Evolutionary conservation across 2,329 filamentous ascomycete species (phyloP).

Genomic region (Ceratocystis colombiana): DNA sequence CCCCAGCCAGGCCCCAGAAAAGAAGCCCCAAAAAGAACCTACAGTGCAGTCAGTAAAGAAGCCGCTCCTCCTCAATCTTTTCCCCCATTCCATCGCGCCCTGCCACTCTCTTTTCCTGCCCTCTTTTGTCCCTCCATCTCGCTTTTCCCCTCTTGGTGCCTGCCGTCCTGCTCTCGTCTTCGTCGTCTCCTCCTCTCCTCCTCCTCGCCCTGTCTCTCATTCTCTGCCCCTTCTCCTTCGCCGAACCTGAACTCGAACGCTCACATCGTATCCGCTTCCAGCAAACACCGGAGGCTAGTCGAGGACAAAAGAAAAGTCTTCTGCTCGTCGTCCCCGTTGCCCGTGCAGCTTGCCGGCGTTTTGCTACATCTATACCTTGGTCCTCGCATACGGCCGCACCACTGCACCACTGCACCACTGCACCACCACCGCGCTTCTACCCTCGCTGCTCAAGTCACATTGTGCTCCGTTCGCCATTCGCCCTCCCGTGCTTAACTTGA

Average conservation of each 20-base stretch:
- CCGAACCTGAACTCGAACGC: neutral
- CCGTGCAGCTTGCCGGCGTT: neutral
- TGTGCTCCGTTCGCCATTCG: neutral
- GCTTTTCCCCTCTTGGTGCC: neutral
- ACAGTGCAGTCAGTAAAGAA: neutral
- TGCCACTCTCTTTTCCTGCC: constrained; percentile 10
- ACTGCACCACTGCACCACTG: neutral
- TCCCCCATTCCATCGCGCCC: constrained; percentile 11
- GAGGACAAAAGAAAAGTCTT: neutral
- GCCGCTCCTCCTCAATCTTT: constrained; percentile 7
- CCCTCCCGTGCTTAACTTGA: neutral
- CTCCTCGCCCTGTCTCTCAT: neutral
- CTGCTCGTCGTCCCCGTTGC: neutral
- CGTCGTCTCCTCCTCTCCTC: neutral
- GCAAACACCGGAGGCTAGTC: neutral
- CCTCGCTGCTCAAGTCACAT: neutral
- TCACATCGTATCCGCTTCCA: neutral
- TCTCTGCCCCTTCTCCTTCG: neutral
- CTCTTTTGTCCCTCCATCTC: constrained; percentile 3
- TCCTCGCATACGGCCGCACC: neutral
- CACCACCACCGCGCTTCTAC: too few species aligned
- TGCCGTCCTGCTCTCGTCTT: neutral
- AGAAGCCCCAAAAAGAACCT: constrained; percentile 12
- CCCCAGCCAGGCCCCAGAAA: neutral
- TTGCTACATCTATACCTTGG: neutral